phyloP scores from a whole-genome alignment of 257 asterid genomes.

The Fraxinus cuspidata region DNA sequence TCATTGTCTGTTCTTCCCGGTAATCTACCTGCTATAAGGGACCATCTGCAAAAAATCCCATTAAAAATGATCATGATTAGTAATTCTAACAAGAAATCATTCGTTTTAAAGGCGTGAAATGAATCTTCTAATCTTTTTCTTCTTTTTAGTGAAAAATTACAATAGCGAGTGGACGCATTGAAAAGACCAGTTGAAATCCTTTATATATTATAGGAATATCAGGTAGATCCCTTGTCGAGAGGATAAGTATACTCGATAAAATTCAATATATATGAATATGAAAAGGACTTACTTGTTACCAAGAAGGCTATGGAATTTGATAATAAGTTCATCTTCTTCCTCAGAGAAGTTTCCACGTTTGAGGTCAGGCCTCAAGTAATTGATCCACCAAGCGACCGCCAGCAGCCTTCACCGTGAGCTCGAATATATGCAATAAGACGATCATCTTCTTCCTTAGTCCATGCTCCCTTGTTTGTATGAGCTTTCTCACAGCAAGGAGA shows the following conservation, averaged over 20 bases:
- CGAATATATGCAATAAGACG: slow-evolving; percentile 72
- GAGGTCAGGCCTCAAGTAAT: slow-evolving; percentile 87
- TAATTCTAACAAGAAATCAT: background rate
- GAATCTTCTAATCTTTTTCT: too few species aligned
- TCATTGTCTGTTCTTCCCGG: slow-evolving; percentile 96
- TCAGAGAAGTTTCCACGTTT: slow-evolving; percentile 91
- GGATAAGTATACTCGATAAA: too few species aligned
- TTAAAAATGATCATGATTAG: background rate
- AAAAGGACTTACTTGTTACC: slow-evolving; percentile 72
- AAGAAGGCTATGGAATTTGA: slow-evolving; percentile 87
- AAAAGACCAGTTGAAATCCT: too few species aligned
- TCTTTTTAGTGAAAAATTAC: background rate
- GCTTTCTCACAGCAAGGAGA: slow-evolving; percentile 99
- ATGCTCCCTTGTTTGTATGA: slow-evolving; percentile 95
- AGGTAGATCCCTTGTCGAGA: too few species aligned
- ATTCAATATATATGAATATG: background rate
- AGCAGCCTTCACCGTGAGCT: slow-evolving; percentile 89
- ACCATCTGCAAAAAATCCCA: slow-evolving; percentile 57
- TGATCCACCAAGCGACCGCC: slow-evolving; percentile 97
- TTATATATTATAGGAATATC: background rate
- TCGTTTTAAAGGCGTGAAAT: too few species aligned
- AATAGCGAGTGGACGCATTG: too few species aligned
- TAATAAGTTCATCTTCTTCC: slow-evolving; percentile 89
- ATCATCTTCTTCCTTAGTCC: slow-evolving; percentile 97
- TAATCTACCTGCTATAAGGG: slow-evolving; percentile 85